Conservation (phyloP, 225 moss, liverwort and hornwort species). For the Polytrichum commune region DNA sequence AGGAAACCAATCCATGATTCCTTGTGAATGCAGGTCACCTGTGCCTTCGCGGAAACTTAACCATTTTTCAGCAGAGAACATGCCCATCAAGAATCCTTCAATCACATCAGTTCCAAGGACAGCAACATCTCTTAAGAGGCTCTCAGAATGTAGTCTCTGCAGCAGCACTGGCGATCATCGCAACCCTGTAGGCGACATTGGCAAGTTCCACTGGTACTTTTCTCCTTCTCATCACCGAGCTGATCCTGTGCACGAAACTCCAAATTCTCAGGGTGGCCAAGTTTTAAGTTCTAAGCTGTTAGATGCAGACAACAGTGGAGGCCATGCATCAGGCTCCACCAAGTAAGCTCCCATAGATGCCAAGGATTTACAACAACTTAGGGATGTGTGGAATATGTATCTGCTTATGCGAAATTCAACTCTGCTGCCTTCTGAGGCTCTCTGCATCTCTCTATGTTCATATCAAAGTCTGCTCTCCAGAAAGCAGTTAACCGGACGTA, state of each 20-base stretch:
- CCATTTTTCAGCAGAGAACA: slow-evolving; percentile 10
- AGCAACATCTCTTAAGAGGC: slow-evolving; percentile 12
- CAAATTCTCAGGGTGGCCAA: slow-evolving; percentile 12
- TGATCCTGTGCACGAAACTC: slow-evolving; percentile 9
- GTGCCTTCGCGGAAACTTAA: not conserved
- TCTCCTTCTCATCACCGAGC: slow-evolving; percentile 9
- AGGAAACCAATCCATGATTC: not conserved
- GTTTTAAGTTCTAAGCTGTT: not conserved
- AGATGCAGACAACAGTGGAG: slow-evolving; percentile 5
- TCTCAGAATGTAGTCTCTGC: slow-evolving; percentile 3
- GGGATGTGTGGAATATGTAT: not conserved
- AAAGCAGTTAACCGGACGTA: no score
- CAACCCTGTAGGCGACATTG: slow-evolving; percentile 7
- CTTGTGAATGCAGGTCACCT: slow-evolving; percentile 12
- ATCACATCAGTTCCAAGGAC: slow-evolving; percentile 7
- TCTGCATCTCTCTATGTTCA: no score
- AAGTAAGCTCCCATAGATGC: slow-evolving; percentile 7
- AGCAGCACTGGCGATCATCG: not conserved
- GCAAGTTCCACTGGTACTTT: slow-evolving; percentile 18
- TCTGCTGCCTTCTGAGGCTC: not conserved
- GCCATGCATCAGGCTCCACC: slow-evolving; percentile 8
- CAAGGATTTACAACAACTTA: not conserved
- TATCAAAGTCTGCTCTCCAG: no score
- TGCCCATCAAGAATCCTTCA: slow-evolving; percentile 13
- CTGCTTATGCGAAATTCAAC: not conserved